Evolutionary conservation across 2,329 filamentous ascomycete species (phyloP).

Genomic region (Tolypocladium ophioglossoides): DNA sequence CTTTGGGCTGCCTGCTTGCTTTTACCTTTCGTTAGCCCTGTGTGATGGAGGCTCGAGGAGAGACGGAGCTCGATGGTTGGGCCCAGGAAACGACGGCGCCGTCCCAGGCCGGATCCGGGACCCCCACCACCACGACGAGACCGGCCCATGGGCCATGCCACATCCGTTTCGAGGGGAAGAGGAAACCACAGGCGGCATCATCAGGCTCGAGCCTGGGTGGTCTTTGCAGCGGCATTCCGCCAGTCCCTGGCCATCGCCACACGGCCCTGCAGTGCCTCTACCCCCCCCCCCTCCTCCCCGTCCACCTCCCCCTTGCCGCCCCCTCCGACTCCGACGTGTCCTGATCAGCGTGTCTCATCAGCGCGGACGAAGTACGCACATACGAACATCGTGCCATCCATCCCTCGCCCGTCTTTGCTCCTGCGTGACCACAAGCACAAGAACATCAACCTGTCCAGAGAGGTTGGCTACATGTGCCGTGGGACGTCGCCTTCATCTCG

Average conservation of each 20-base stretch:
- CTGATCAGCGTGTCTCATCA: not conserved
- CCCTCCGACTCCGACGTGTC: not conserved
- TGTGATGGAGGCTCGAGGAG: not conserved
- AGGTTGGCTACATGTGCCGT: not conserved
- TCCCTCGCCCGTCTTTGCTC: not conserved
- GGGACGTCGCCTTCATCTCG: not conserved
- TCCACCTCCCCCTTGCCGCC: not conserved
- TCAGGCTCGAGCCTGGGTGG: not conserved
- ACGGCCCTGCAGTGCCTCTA: not conserved
- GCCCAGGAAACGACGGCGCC: slow-evolving; percentile 3
- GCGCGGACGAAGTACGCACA: too few relatives aligned
- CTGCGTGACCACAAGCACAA: not conserved
- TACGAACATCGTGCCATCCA: not conserved
- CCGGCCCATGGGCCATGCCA: slow-evolving; percentile 3
- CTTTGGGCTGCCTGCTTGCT: not conserved
- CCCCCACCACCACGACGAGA: slow-evolving; percentile 17
- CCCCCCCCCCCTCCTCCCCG: not conserved
- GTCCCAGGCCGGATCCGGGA: slow-evolving; percentile 21
- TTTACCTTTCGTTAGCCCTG: slow-evolving; percentile 4
- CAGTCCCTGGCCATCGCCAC: slow-evolving; percentile 6
- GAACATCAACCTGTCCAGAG: not conserved
- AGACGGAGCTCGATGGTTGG: slow-evolving; percentile 5
- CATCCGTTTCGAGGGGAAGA: slow-evolving; percentile 15
- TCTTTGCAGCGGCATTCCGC: not conserved
- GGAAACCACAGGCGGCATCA: slow-evolving; percentile 21